Evolutionary conservation across 1,139 yeast genomes (phyloP), one percentile per base, ranked within the genome.

Genomic region (Kurtzmaniella quercitrusa): DNA sequence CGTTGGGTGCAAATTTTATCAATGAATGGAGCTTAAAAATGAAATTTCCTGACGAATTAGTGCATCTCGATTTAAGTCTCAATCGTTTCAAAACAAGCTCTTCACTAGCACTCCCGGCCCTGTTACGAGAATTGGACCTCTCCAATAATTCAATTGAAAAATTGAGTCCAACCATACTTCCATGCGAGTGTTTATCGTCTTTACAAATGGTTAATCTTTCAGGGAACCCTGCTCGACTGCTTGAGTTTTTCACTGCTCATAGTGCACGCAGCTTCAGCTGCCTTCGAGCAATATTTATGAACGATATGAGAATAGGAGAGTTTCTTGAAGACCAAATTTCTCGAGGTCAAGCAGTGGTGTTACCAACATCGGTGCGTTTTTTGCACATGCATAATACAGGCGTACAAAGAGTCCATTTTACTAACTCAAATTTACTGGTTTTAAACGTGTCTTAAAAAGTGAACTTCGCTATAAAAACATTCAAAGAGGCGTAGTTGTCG

Each of bases 361-460:
- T 41, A 16, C 44, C 44, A 2, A 14, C 20, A 9, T 11, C 36
- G 5, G 14, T 41, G 4, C n/a, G 19, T 14, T 41, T 15, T 18
- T 36, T 41, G 35, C 40, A 41, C 14, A 22, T 41, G 36, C 14
- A 17, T 19, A 38, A 41, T 16, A 41, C 44, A 2, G 44, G 44
- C n/a, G 26, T 41, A 5, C 2, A n/a, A 7, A 15, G 3, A 3
- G 16, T 14, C 3, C 9, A 22, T 5, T 21, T 41, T 11, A 21
- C 14, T 11, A 17, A 28, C 17, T 40, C 33, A 15, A 36, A 35
- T 14, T 28, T 41, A 11, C 34, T 12, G 19, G 41, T 41, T 4
- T 16, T 41, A 11, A 41, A 41, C 30, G 12, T 33, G 3, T 39
- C 42, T 12, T 39, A 39, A 23, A 30, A 14, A 14, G 30, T 9